A percentile compares a stretch with the other conserved stretches of the same genome.
These are phyloP conservation scores for Dovyalis caffra DNA, from an alignment of 345 rosid species.

Conservation along the genomic window DNA sequence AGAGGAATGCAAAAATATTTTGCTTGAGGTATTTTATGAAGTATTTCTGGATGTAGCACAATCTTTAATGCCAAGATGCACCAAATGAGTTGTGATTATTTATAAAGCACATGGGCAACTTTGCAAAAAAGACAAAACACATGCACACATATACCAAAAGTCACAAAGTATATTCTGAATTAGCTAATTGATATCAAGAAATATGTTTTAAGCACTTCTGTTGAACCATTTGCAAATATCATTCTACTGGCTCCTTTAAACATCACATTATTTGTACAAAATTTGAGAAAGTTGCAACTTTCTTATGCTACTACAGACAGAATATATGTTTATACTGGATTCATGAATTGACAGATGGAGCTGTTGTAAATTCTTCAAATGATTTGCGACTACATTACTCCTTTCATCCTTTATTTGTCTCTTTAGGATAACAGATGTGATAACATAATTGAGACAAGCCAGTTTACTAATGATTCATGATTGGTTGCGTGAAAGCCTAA, in stretches of 20 bases:
- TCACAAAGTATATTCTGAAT: neutral
- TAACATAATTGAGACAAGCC: neutral
- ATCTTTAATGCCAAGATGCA: neutral
- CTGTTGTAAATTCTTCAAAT: neutral
- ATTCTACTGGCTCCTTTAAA: neutral
- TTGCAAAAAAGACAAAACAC: neutral
- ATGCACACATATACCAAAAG: neutral
- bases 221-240: neutral
- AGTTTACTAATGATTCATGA: neutral
- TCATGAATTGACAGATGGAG: neutral
- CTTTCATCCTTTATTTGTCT: neutral
- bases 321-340: neutral
- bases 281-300: neutral
- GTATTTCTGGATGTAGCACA: neutral
- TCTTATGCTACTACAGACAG: neutral
- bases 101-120: neutral
- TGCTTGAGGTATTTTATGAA: conserved; percentile 52
- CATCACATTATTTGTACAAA: neutral
- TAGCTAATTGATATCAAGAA: neutral
- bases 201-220: neutral
- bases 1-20: conserved; percentile 39
- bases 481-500: neutral
- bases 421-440: neutral
- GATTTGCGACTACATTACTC: neutral
- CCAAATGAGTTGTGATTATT: neutral